A percentile compares a stretch with the other conserved stretches of the same genome.
phyloP scores from a whole-genome alignment of 1,284 basidiomycete species.

The Rhodotorula sp. region DNA sequence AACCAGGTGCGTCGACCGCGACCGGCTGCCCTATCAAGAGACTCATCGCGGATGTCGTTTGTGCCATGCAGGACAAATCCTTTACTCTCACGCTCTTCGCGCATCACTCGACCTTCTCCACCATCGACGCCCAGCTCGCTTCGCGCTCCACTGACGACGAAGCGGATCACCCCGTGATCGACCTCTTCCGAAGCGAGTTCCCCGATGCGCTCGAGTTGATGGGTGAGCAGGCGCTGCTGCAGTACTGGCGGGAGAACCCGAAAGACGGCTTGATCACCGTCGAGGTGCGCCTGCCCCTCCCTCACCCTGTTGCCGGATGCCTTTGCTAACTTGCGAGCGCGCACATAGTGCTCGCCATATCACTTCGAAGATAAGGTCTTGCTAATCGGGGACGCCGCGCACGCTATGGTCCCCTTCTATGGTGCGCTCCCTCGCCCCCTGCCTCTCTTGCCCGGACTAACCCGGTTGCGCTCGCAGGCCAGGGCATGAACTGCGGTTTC shows the following conservation, averaged over 20 bases:
- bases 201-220: conserved; percentile 81
- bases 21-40: no score
- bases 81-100: conserved; percentile 80
- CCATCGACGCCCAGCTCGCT: conserved; percentile 32
- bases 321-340: neutral
- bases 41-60: conserved; percentile 26
- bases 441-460: neutral
- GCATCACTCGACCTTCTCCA: conserved; percentile 75
- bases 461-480: conserved; percentile 54
- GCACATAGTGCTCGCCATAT: conserved; percentile 72
- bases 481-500: conserved; percentile 95
- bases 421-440: conserved; percentile 49
- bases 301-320: conserved; percentile 13
- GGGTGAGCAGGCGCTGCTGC: conserved; percentile 72
- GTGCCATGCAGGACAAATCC: conserved; percentile 67
- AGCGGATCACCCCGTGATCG: conserved; percentile 31
- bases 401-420: conserved; percentile 94
- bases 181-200: conserved; percentile 83
- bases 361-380: conserved; percentile 86
- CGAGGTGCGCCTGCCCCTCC: conserved; percentile 61
- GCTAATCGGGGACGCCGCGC: conserved; percentile 90
- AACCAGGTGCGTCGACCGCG: conserved; percentile 72
- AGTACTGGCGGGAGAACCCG: conserved; percentile 78
- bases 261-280: conserved; percentile 87
- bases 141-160: neutral